Conservation (phyloP, 2,329 filamentous ascomycete genomes). For the Talaromyces sp. region DNA sequence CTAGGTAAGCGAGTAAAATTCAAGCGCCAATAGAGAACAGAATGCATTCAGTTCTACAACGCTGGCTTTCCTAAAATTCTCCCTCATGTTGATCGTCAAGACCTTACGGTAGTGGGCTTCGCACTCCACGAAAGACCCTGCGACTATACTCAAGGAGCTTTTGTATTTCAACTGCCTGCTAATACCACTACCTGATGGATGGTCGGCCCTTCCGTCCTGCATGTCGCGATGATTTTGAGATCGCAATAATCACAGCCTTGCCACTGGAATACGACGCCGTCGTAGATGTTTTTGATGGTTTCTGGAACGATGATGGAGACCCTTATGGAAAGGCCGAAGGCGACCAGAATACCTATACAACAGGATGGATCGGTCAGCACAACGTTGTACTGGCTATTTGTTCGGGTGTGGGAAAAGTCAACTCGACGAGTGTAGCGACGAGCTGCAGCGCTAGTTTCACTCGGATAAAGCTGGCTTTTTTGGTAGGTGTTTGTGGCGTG, state of each 20-base stretch:
- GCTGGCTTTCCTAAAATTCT: no score
- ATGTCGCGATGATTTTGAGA: not conserved
- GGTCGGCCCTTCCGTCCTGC: not conserved
- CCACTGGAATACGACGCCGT: constrained; percentile 2
- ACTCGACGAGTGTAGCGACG: not conserved
- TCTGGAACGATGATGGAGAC: not conserved
- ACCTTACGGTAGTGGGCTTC: no score
- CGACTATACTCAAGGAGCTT: no score
- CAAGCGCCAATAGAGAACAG: no score
- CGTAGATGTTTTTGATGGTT: not conserved
- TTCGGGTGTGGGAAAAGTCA: not conserved
- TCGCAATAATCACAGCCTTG: not conserved
- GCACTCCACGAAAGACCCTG: no score
- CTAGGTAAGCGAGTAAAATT: no score
- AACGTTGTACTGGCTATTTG: not conserved
- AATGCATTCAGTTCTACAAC: no score
- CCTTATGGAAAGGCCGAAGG: not conserved
- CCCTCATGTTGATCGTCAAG: no score
- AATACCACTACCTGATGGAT: not conserved
- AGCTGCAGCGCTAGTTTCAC: not conserved
- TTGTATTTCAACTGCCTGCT: no score
- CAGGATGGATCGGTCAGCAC: not conserved
- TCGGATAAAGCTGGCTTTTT: not conserved
- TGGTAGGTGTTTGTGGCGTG: constrained; percentile 11
- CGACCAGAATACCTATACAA: not conserved